These are phyloP conservation scores for Daldinia decipiens DNA, from an alignment of 495 filamentous ascomycete species.

Conservation along the genomic window DNA sequence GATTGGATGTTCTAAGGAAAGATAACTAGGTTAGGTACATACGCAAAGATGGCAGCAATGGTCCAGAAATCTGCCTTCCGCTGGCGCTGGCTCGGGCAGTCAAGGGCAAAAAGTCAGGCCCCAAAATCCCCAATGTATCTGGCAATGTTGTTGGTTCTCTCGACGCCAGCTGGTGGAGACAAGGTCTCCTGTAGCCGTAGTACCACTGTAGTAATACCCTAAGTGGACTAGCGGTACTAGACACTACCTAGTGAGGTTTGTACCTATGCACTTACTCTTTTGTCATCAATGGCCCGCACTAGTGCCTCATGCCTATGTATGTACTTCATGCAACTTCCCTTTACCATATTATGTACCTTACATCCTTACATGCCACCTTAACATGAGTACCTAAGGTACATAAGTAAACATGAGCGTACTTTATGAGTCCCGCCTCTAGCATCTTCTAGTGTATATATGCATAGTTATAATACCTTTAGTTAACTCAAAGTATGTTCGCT, in stretches of 20 bases:
- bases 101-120: slow-evolving; percentile 3
- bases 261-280: too few species aligned
- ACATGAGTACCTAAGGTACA: too few species aligned
- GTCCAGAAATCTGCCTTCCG: slow-evolving; percentile 3
- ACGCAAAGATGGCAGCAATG: neutral
- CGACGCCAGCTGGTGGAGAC: slow-evolving; percentile 22
- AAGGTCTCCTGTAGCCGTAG: slow-evolving; percentile 15
- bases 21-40: too few species aligned
- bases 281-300: too few species aligned
- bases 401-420: too few species aligned
- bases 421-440: too few species aligned
- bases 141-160: slow-evolving; percentile 12
- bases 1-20: slow-evolving; percentile 20
- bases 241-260: too few species aligned
- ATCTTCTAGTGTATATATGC: too few species aligned
- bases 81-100: slow-evolving; percentile 10
- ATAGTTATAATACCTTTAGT: too few species aligned
- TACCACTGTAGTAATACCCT: slow-evolving; percentile 16
- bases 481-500: too few species aligned
- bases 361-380: neutral
- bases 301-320: neutral
- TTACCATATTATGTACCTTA: neutral
- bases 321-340: neutral
- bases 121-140: slow-evolving; percentile 15
- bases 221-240: neutral